Base-by-base conservation (phyloP, 23 red algal species). In the Gracilaria caudata region DNA sequence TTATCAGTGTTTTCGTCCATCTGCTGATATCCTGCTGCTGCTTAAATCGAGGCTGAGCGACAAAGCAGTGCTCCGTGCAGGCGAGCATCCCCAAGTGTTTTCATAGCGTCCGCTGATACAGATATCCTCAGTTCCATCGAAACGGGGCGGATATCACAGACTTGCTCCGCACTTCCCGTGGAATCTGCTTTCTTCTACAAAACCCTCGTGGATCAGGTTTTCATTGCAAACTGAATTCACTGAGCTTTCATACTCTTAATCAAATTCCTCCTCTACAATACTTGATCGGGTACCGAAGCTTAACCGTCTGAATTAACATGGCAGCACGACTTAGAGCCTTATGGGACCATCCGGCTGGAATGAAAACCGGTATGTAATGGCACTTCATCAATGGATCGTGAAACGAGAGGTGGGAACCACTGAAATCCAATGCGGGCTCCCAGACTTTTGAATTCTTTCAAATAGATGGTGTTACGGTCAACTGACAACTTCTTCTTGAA, bases 321-420 rank as follows among this genome's bases (percentile, higher is more conserved):
- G 77, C 77, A 34, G 82, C 96, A 14, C 90, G 93, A 26, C 84
- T 99, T 12, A 61, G 88, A 32, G 92, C 89, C 34, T 66, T 99
- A 3, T 88, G 85, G 89, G 82, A 99, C 37, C 93, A 94, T 84
- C 97, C 97, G 28, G 97, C 97, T 16, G 97, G 97, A 25, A 86
- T 92, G 51, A 93, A 90, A 73, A 99, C 97, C 37, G 77, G 94
- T 92, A 77, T 25, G 80, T 93, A 32, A 29, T 26, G 5, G 11
- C n/a, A 29, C 26, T 75, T 29, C 0, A 49, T 2, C 4, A 41
- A 43, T 16, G 19, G 36, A 73, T 73, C 36, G 1, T 24, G 30
- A 30, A 30, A 0, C 4, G 29, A 20, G 17, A 12, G 23, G 54
- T 4, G 23, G 23, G 23, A 20, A 57, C 7, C 45, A 49, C 45